Conservation (phyloP, 2,329 filamentous ascomycete species). For the Aspergillus brunneoviolaceus region DNA sequence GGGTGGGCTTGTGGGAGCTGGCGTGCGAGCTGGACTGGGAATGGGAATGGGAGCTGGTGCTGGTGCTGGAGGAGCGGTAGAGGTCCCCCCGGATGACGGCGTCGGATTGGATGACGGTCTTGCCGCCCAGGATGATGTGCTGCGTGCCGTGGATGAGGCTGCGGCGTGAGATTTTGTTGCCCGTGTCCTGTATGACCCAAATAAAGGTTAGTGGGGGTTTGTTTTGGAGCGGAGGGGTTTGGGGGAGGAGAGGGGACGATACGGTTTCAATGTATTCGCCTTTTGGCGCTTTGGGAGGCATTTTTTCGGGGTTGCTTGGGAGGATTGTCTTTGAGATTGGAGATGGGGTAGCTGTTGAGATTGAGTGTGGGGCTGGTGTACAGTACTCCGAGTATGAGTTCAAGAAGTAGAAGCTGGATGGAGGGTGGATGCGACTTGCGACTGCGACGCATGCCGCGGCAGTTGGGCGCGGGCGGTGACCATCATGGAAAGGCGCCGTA, state of each 20-base stretch:
- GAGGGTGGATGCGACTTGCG: neutral
- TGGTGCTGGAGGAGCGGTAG: conserved; percentile 48
- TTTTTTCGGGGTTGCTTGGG: conserved; percentile 32
- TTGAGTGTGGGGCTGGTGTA: too few species aligned
- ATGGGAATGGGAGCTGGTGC: too few species aligned
- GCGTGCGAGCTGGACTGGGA: conserved; percentile 2
- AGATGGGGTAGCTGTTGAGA: neutral
- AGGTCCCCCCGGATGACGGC: conserved; percentile 93
- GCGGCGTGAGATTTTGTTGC: conserved; percentile 95
- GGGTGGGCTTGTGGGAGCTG: conserved; percentile 7
- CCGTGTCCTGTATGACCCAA: conserved; percentile 70
- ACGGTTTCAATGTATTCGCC: conserved; percentile 98
- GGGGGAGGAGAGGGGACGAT: conserved; percentile 31
- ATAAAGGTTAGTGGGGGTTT: neutral
- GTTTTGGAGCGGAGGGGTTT: neutral
- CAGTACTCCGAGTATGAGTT: too few species aligned
- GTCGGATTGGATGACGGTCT: conserved; percentile 92
- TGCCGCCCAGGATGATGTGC: conserved; percentile 96
- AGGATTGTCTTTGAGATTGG: neutral
- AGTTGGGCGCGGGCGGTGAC: neutral
- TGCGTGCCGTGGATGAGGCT: conserved; percentile 91
- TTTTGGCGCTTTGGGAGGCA: conserved; percentile 76
- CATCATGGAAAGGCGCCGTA: neutral
- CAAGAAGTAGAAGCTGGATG: neutral
- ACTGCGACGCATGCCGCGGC: neutral